phyloP scores from a whole-genome alignment of 495 filamentous ascomycete species.

The Trichocladium antarcticum region DNA sequence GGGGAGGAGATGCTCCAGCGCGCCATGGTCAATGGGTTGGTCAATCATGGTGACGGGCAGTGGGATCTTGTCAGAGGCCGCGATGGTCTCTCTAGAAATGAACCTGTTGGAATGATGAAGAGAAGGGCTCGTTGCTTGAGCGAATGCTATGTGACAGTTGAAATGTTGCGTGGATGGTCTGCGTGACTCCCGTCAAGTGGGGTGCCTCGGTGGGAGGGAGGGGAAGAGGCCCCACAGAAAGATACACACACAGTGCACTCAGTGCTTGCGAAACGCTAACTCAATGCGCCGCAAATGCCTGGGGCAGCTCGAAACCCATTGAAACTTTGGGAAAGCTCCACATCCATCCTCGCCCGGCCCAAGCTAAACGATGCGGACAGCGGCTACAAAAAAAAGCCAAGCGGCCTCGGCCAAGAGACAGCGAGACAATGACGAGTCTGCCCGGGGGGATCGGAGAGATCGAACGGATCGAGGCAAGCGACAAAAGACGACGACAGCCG shows the following conservation, averaged over 20 bases:
- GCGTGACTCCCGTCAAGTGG: not conserved
- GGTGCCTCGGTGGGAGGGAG: not conserved
- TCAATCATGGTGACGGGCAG: slow-evolving; percentile 23
- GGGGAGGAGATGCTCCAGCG: slow-evolving; percentile 71
- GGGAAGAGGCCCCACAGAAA: slow-evolving; percentile 3
- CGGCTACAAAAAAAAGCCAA: not conserved
- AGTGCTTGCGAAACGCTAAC: not conserved
- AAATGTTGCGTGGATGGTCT: no score
- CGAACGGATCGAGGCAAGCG: slow-evolving; percentile 1
- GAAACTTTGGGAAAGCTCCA: no score
- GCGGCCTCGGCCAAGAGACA: not conserved
- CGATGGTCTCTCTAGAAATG: no score
- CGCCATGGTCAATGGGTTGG: slow-evolving; percentile 50
- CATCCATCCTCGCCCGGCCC: no score
- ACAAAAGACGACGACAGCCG: not conserved
- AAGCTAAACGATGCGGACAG: not conserved
- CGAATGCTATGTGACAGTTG: no score
- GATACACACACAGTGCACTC: not conserved
- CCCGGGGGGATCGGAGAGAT: not conserved
- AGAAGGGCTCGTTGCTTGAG: no score
- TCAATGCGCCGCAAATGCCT: not conserved
- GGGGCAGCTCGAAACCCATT: no score
- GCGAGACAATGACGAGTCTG: not conserved
- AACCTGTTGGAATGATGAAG: no score
- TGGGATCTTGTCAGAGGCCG: no score